Evolutionary conservation across 129 eudicot genomes (phyloP).

Genomic region (Daucus carota): DNA sequence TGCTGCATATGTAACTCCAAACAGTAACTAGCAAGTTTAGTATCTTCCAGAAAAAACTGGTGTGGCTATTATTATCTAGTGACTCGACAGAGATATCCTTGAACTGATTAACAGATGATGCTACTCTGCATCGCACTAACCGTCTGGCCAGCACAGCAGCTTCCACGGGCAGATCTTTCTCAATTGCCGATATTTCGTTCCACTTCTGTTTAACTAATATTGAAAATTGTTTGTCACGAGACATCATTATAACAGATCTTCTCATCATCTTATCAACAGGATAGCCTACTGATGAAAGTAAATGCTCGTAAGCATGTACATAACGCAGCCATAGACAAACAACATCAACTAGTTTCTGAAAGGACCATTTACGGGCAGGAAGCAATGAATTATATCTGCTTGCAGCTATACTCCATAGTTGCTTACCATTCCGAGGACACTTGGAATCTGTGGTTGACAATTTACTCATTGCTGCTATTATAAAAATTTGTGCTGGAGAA

Average conservation of each 20-base stretch:
- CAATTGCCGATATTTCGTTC: conserved; percentile 52
- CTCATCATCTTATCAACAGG: conserved; percentile 38
- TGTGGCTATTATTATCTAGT: conserved; percentile 18
- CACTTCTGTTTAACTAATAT: conserved; percentile 39
- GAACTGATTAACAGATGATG: conserved; percentile 16
- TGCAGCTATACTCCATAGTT: conserved; percentile 73
- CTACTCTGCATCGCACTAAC: conserved; percentile 45
- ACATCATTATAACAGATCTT: conserved; percentile 35
- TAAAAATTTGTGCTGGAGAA: conserved; percentile 52
- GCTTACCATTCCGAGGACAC: conserved; percentile 58
- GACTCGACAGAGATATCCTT: conserved; percentile 13
- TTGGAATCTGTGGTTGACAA: conserved; percentile 30
- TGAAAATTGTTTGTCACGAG: conserved; percentile 28
- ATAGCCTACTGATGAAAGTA: conserved; percentile 58
- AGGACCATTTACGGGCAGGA: conserved; percentile 41
- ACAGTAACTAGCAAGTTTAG: conserved; percentile 29
- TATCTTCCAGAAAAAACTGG: conserved; percentile 23
- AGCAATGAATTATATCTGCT: conserved; percentile 41
- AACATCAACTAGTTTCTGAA: conserved; percentile 32
- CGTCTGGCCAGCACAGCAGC: conserved; percentile 62
- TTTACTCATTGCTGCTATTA: conserved; percentile 26
- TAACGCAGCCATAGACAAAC: conserved; percentile 56
- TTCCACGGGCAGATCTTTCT: conserved; percentile 55
- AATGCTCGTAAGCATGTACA: conserved; percentile 46
- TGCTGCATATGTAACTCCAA: conserved; percentile 29